Evolutionary conservation across 1,284 basidiomycete genomes (phyloP).

Genomic region (Moesziomyces sp.): DNA sequence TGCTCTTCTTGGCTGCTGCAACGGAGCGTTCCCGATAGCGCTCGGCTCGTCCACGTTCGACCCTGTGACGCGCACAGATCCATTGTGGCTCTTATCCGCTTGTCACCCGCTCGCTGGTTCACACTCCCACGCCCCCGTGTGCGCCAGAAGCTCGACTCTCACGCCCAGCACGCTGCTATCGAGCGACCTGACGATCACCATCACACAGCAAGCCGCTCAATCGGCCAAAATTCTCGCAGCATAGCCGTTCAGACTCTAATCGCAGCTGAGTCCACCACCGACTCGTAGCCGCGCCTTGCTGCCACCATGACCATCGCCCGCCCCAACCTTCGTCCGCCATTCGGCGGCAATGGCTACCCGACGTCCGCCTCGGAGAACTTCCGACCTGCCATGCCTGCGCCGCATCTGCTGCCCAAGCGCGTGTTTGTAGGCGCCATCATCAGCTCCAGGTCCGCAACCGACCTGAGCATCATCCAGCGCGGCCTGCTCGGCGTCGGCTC

Average conservation of each 20-base stretch:
- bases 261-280: background rate
- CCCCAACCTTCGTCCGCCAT: conserved; percentile 25
- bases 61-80: background rate
- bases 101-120: background rate
- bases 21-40: background rate
- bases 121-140: background rate
- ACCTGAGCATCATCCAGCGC: conserved; percentile 50
- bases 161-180: background rate
- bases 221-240: too few species aligned
- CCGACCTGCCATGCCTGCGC: conserved; percentile 50
- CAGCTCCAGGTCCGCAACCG: conserved; percentile 40
- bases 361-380: conserved; percentile 52
- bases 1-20: background rate
- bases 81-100: background rate
- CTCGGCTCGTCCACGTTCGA: background rate
- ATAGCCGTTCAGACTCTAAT: too few species aligned
- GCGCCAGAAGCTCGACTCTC: background rate
- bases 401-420: conserved; percentile 49
- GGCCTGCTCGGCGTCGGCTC: conserved; percentile 60
- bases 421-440: conserved; percentile 62
- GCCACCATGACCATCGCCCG: conserved; percentile 36
- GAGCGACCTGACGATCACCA: background rate
- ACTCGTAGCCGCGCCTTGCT: background rate
- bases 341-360: conserved; percentile 36
- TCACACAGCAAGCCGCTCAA: too few species aligned